Conservation (phyloP, 352 stramenopile genomes). For the Pythium angustatum region DNA sequence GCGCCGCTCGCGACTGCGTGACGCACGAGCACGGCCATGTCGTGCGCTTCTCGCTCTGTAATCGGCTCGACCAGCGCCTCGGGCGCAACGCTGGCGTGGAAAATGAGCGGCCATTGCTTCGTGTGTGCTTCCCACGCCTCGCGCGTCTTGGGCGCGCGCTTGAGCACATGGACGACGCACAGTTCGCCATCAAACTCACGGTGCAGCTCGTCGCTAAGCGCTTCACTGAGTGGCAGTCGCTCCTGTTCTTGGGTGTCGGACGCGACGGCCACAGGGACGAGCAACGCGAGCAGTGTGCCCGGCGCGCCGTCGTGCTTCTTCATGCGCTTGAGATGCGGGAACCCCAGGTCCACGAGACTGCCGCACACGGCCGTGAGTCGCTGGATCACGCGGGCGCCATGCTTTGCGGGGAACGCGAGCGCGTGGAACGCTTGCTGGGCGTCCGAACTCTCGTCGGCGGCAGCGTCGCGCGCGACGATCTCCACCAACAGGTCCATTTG, state of each 20-base stretch:
- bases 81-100: conserved; percentile 66
- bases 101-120: conserved; percentile 73
- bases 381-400: conserved; percentile 71
- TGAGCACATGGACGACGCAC: conserved; percentile 53
- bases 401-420: conserved; percentile 60
- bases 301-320: conserved; percentile 57
- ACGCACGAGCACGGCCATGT: conserved; percentile 35
- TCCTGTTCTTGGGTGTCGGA: too few relatives aligned
- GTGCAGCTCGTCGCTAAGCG: conserved; percentile 8
- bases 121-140: conserved; percentile 65
- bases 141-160: conserved; percentile 50
- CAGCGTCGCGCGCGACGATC: conserved; percentile 38
- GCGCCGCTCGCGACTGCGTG: conserved; percentile 29
- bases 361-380: conserved; percentile 50
- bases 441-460: conserved; percentile 33
- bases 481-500: conserved; percentile 38
- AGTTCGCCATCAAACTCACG: conserved; percentile 48
- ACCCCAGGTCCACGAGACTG: conserved; percentile 61
- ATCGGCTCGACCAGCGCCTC: conserved; percentile 45
- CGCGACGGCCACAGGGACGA: conserved; percentile 38
- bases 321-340: conserved; percentile 80
- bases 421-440: conserved; percentile 69
- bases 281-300: conserved; percentile 54
- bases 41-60: conserved; percentile 36
- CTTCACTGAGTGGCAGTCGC: too few relatives aligned